Conservation (phyloP, 2,329 filamentous ascomycete species). For the Fusarium graminum region DNA sequence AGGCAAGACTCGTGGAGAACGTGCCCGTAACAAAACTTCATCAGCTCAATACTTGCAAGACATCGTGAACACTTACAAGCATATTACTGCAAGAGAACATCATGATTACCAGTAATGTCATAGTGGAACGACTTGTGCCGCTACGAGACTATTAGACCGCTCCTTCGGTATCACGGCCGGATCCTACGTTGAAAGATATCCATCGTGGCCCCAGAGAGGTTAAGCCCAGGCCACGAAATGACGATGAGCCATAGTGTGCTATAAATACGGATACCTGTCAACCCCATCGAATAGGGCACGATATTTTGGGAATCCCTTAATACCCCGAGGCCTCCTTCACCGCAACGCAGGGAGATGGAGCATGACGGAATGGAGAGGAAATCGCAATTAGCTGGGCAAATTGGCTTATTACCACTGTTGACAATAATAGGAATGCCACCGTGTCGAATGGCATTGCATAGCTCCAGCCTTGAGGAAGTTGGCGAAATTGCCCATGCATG, state of each 20-base stretch:
- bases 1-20: constrained; percentile 4
- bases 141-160: constrained; percentile 17
- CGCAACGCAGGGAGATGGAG: constrained; percentile 39
- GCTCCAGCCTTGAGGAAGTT: constrained; percentile 22
- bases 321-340: constrained; percentile 34
- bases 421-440: constrained; percentile 40
- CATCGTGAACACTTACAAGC: constrained; percentile 2
- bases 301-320: constrained; percentile 25
- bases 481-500: constrained; percentile 42
- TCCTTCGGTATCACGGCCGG: constrained; percentile 32
- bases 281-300: constrained; percentile 12
- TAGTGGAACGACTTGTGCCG: constrained; percentile 12
- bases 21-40: constrained; percentile 1
- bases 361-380: constrained; percentile 37
- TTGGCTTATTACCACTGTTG: constrained; percentile 39
- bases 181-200: constrained; percentile 33
- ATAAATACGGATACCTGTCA: constrained; percentile 33
- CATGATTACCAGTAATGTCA: constrained; percentile 19
- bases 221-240: constrained; percentile 35
- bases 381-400: constrained; percentile 45
- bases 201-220: constrained; percentile 17
- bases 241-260: constrained; percentile 34
- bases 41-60: neutral
- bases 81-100: neutral
- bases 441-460: constrained; percentile 26